A percentile compares a stretch with the other conserved stretches of the same genome.
Evolutionary conservation across 2,329 filamentous ascomycete species (phyloP).

Genomic region (Annulohypoxylon truncatum): DNA sequence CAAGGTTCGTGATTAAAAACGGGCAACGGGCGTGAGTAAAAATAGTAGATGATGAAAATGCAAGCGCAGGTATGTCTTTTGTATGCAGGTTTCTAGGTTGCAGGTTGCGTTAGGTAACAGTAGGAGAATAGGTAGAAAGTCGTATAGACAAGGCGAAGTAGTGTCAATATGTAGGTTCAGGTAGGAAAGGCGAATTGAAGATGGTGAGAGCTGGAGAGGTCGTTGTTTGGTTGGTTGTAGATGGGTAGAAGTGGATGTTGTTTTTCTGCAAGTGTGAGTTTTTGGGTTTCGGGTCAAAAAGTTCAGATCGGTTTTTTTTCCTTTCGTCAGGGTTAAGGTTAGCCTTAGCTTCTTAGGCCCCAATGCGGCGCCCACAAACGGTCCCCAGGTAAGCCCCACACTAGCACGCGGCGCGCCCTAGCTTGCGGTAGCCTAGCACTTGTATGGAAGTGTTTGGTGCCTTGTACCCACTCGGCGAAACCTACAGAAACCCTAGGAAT

Average conservation of each 20-base stretch:
- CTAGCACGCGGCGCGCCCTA: neutral
- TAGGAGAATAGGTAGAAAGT: constrained; percentile 14
- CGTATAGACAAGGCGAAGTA: neutral
- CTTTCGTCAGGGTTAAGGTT: constrained; percentile 13
- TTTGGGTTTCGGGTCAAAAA: constrained; percentile 20
- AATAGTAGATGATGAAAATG: neutral
- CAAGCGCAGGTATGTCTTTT: constrained; percentile 18
- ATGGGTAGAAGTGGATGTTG: constrained; percentile 8
- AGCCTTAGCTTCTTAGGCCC: constrained; percentile 18
- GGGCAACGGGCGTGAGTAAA: neutral
- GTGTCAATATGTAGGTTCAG: neutral
- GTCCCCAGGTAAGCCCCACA: constrained; percentile 7
- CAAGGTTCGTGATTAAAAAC: neutral
- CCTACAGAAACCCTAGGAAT: constrained; percentile 32
- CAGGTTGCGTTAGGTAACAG: constrained; percentile 10
- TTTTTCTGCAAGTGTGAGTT: constrained; percentile 34
- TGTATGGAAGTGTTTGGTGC: neutral
- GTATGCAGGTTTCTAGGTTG: constrained; percentile 3
- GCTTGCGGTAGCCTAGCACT: neutral
- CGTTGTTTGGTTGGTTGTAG: constrained; percentile 10
- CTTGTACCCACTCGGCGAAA: constrained; percentile 26
- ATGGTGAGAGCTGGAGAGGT: constrained; percentile 4
- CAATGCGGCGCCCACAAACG: constrained; percentile 2
- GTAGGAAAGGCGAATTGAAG: neutral
- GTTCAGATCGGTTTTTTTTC: constrained; percentile 24